Evolutionary conservation across 192 early-diverging fungal genomes (phyloP).

Genomic region (Allomyces arbusculus): DNA sequence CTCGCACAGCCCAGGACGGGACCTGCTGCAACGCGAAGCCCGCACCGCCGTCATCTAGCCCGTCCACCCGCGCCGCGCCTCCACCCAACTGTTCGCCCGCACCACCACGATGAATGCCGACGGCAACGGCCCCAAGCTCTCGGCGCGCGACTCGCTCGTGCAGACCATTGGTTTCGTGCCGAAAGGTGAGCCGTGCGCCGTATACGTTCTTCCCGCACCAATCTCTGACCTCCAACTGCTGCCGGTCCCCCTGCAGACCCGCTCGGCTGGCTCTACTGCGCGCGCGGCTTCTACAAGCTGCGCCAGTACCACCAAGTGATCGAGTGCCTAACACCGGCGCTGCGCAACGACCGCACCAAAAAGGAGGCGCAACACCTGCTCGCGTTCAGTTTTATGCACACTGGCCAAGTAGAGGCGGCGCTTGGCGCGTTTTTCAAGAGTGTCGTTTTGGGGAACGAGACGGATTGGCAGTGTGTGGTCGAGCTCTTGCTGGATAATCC

Average conservation of each 20-base stretch:
- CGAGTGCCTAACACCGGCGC: constrained; percentile 35
- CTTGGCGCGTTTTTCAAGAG: constrained; percentile 37
- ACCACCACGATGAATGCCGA: not conserved
- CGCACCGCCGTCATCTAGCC: too few relatives aligned
- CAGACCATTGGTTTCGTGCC: constrained; percentile 35
- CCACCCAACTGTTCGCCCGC: too few relatives aligned
- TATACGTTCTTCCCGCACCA: too few relatives aligned
- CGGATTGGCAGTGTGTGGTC: constrained; percentile 38
- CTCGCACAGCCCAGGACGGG: too few relatives aligned
- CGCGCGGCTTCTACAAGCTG: constrained; percentile 38
- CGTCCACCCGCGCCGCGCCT: too few relatives aligned
- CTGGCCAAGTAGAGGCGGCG: constrained; percentile 33
- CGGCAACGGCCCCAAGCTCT: constrained; percentile 3
- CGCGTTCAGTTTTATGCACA: constrained; percentile 32
- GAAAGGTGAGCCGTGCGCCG: too few relatives aligned
- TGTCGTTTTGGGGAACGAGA: constrained; percentile 37
- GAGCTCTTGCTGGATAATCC: constrained; percentile 36
- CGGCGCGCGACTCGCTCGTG: constrained; percentile 25
- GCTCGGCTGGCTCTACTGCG: constrained; percentile 39
- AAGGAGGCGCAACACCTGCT: constrained; percentile 37
- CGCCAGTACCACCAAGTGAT: constrained; percentile 40
- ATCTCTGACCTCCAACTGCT: too few relatives aligned
- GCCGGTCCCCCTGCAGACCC: too few relatives aligned
- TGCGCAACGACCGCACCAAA: constrained; percentile 36
- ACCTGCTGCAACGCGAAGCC: too few relatives aligned